A percentile compares a stretch with the other conserved stretches of the same genome.
Conservation (phyloP, 2,329 filamentous ascomycete species). For the Ilyonectria sp. region DNA sequence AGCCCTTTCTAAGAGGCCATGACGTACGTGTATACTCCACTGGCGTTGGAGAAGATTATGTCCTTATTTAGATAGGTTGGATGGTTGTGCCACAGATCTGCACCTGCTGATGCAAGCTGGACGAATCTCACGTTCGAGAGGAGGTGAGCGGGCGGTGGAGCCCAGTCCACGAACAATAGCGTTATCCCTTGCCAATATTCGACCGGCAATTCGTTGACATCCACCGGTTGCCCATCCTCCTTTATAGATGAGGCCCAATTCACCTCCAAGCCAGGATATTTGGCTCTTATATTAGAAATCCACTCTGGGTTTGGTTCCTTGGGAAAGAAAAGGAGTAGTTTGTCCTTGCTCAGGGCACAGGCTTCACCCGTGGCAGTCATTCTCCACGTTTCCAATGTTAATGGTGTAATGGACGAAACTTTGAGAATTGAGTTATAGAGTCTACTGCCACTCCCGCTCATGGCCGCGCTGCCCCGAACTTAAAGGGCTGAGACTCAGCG, state of each 20-base stretch:
- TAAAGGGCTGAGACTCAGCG: neutral
- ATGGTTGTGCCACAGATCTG: neutral
- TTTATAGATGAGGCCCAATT: neutral
- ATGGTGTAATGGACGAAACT: neutral
- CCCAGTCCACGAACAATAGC: neutral
- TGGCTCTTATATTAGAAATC: neutral
- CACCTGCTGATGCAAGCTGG: constrained; percentile 2
- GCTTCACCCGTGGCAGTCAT: neutral
- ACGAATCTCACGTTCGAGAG: neutral
- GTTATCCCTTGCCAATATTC: neutral
- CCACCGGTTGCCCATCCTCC: neutral
- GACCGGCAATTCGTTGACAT: neutral
- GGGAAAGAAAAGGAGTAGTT: neutral
- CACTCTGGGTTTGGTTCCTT: neutral
- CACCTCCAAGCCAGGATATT: neutral
- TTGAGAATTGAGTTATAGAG: neutral
- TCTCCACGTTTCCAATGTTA: neutral
- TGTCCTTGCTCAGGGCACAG: neutral
- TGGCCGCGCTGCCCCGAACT: neutral
- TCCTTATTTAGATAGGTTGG: neutral
- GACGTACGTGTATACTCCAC: constrained; percentile 3
- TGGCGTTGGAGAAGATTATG: neutral
- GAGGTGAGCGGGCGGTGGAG: neutral
- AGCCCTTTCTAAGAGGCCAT: too few species aligned
- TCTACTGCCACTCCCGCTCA: neutral